A percentile compares a stretch with the other conserved stretches of the same genome.
Evolutionary conservation across 1,284 basidiomycete genomes (phyloP).

Genomic region (Xanthoconium separans): DNA sequence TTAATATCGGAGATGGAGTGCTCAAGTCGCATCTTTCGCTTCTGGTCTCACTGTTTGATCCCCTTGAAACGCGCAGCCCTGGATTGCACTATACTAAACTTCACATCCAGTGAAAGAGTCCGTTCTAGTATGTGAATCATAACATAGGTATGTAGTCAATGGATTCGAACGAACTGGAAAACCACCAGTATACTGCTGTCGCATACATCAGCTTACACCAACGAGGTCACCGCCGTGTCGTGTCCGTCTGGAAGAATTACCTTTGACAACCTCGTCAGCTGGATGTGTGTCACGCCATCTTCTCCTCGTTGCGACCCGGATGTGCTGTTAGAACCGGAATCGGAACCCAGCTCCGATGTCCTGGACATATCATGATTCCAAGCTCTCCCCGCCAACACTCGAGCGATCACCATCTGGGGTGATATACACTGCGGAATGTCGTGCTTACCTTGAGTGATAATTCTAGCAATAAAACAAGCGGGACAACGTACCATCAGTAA

Average conservation of each 20-base stretch:
- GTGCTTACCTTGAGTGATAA: neutral
- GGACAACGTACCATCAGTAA: neutral
- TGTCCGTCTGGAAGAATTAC: neutral
- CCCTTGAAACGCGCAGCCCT: too few species aligned
- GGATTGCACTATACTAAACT: too few species aligned
- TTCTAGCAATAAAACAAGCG: too few species aligned
- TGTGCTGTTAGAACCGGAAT: neutral
- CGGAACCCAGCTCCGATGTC: neutral
- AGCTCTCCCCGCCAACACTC: conserved; percentile 18
- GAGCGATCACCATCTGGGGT: conserved; percentile 29
- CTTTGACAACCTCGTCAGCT: conserved; percentile 2
- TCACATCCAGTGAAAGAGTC: too few species aligned
- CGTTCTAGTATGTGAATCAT: too few species aligned
- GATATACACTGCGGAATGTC: conserved; percentile 23
- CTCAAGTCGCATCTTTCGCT: too few species aligned
- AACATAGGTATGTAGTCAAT: too few species aligned
- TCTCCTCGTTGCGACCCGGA: neutral
- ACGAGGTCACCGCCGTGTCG: neutral
- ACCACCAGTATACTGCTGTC: neutral
- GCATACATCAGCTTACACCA: neutral
- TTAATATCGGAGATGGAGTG: too few species aligned
- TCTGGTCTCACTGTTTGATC: too few species aligned
- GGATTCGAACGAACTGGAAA: too few species aligned
- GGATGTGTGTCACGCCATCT: neutral
- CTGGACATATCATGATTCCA: conserved; percentile 6